phyloP scores from a whole-genome alignment of 225 moss, liverwort and hornwort genomes.

The Sphagnum tenellum region DNA sequence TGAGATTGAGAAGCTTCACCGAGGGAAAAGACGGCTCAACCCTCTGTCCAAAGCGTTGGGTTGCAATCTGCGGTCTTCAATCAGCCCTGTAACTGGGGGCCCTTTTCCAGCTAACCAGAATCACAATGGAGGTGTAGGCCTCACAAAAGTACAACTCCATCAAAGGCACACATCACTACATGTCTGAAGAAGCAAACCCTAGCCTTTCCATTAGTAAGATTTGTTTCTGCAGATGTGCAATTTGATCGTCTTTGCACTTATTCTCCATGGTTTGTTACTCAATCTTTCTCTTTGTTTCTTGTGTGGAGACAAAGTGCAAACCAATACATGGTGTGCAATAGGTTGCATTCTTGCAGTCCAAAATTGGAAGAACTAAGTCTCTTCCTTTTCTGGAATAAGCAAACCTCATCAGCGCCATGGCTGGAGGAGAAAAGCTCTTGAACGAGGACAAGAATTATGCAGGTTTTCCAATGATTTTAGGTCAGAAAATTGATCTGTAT shows the following conservation, averaged over 20 bases:
- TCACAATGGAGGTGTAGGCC: conserved; percentile 18
- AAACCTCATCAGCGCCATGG: background rate
- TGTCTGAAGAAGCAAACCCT: background rate
- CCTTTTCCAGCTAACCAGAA: conserved; percentile 13
- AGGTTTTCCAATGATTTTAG: background rate
- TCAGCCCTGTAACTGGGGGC: conserved; percentile 38
- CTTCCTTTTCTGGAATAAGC: background rate
- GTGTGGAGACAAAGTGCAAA: background rate
- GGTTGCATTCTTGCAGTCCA: background rate
- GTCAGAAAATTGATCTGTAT: background rate
- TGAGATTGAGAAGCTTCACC: conserved; percentile 42
- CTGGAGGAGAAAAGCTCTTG: background rate
- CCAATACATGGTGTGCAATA: no score
- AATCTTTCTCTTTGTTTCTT: background rate
- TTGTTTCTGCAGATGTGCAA: background rate
- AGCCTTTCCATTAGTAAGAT: background rate
- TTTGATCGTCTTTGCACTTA: background rate
- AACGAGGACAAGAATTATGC: background rate
- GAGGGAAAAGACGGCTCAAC: conserved; percentile 25
- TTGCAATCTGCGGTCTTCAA: conserved; percentile 43
- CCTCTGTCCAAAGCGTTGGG: conserved; percentile 43
- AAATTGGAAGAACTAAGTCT: no score
- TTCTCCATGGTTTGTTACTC: no score
- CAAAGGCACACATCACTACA: conserved; percentile 9
- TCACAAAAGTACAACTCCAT: background rate